Evolutionary conservation across 2,329 filamentous ascomycete genomes (phyloP).

Genomic region (Hypoxylon sp.): DNA sequence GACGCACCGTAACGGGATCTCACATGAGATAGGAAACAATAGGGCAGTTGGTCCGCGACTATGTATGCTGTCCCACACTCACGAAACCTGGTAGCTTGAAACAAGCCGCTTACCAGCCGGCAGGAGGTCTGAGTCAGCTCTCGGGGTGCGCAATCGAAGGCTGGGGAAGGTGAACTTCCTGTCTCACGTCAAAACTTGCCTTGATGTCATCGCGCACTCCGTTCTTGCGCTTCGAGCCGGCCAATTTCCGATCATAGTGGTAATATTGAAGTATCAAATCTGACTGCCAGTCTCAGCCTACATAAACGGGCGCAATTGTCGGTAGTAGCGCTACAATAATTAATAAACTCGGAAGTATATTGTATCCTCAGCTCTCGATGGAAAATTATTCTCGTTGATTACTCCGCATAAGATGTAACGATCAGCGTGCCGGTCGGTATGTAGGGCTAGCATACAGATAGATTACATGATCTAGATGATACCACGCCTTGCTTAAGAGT

Average conservation of each 20-base stretch:
- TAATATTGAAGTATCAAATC: constrained; percentile 12
- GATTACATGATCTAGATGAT: constrained; percentile 36
- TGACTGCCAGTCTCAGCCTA: constrained; percentile 1
- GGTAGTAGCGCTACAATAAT: neutral
- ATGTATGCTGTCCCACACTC: constrained; percentile 21
- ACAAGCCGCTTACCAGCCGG: constrained; percentile 7
- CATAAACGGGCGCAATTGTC: constrained; percentile 4
- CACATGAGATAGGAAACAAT: constrained; percentile 18
- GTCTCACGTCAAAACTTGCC: constrained; percentile 6
- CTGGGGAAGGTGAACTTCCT: constrained; percentile 8
- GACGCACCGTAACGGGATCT: constrained; percentile 15
- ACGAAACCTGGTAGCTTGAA: constrained; percentile 31
- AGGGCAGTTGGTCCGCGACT: constrained; percentile 19
- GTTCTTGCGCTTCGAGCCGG: constrained; percentile 3
- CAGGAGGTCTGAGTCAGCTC: constrained; percentile 16
- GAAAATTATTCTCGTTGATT: constrained; percentile 11
- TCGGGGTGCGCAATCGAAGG: constrained; percentile 15
- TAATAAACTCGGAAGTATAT: neutral
- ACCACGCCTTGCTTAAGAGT: constrained; percentile 16
- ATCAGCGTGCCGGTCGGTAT: constrained; percentile 33
- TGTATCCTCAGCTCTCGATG: constrained; percentile 8
- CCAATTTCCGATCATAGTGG: constrained; percentile 1
- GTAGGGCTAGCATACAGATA: constrained; percentile 30
- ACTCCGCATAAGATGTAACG: constrained; percentile 28
- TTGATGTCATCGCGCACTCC: constrained; percentile 20